A percentile compares a stretch with the other conserved stretches of the same genome.
These are phyloP conservation scores for Ogataea nonfermentans DNA, from an alignment of 805 yeast species.

Conservation along the genomic window DNA sequence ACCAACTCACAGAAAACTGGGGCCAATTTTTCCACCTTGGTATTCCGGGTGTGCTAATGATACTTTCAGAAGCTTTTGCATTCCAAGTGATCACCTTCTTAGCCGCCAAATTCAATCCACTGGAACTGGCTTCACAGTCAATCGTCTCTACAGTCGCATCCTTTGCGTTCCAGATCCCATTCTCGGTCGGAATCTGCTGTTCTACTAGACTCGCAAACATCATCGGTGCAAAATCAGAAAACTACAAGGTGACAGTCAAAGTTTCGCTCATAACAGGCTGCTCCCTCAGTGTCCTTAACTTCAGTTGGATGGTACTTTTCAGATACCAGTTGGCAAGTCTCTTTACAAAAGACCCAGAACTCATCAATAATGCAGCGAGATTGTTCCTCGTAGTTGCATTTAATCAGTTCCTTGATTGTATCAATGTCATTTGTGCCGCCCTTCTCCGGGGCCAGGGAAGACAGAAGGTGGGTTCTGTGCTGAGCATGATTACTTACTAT, in stretches of 20 bases:
- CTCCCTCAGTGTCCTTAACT: constrained; percentile 37
- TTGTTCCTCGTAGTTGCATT: constrained; percentile 47
- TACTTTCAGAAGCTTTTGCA: constrained; percentile 55
- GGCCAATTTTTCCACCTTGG: constrained; percentile 43
- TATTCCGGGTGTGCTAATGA: constrained; percentile 53
- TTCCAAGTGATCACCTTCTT: constrained; percentile 51
- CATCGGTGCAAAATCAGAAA: constrained; percentile 44
- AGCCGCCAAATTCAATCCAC: constrained; percentile 47
- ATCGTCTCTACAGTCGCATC: constrained; percentile 49
- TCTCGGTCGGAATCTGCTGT: constrained; percentile 50
- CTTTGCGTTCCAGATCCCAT: constrained; percentile 50
- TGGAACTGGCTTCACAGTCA: constrained; percentile 51
- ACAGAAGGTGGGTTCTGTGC: constrained; percentile 49
- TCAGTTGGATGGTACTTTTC: constrained; percentile 37
- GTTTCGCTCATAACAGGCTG: constrained; percentile 37
- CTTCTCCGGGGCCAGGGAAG: constrained; percentile 54
- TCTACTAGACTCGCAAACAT: constrained; percentile 54
- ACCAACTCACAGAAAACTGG: constrained; percentile 41
- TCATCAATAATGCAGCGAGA: constrained; percentile 38
- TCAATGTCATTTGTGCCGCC: constrained; percentile 46
- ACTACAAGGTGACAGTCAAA: constrained; percentile 38
- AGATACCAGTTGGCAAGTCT: constrained; percentile 39
- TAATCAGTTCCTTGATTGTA: constrained; percentile 49
- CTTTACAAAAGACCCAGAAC: constrained; percentile 40
- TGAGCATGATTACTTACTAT: constrained; percentile 47